Evolutionary conservation across 192 early-diverging fungal genomes (phyloP).

Genomic region (Mortierella claussenii): DNA sequence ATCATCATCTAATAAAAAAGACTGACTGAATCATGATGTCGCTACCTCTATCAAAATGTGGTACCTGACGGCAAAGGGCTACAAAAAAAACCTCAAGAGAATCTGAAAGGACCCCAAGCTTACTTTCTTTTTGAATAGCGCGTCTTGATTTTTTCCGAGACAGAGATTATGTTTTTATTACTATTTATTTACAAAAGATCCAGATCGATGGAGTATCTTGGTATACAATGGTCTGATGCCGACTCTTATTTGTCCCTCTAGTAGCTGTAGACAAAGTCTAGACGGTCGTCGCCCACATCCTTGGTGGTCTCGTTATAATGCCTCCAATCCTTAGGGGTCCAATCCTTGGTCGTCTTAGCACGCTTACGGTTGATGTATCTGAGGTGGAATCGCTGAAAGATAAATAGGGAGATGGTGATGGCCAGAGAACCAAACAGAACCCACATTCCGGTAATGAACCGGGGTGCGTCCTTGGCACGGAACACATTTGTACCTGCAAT

Average conservation of each 20-base stretch:
- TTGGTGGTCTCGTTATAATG: conserved; percentile 64
- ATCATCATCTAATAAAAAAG: too few species aligned
- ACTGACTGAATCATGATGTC: too few species aligned
- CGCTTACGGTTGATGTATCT: conserved; percentile 57
- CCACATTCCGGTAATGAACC: conserved; percentile 61
- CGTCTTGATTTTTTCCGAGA: neutral
- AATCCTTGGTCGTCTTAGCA: conserved; percentile 55
- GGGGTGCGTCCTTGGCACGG: conserved; percentile 59
- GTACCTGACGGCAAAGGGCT: too few species aligned
- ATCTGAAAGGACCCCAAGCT: neutral
- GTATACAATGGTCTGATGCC: too few species aligned
- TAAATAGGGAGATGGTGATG: conserved; percentile 51
- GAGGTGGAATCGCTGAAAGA: conserved; percentile 59
- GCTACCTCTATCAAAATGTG: too few species aligned
- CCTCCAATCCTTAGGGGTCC: conserved; percentile 62
- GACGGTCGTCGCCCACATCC: conserved; percentile 61
- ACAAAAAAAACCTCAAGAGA: neutral
- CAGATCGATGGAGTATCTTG: too few species aligned
- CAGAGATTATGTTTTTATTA: neutral
- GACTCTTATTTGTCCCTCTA: too few species aligned
- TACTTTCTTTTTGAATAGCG: neutral
- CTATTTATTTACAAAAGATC: neutral
- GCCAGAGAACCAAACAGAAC: conserved; percentile 56
- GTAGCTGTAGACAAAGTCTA: neutral
- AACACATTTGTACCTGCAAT: conserved; percentile 57